A percentile compares a stretch with the other conserved stretches of the same genome.
These are phyloP conservation scores for Xylariaceae sp. DNA, from an alignment of 2,329 filamentous ascomycete genomes.

Conservation along the genomic window DNA sequence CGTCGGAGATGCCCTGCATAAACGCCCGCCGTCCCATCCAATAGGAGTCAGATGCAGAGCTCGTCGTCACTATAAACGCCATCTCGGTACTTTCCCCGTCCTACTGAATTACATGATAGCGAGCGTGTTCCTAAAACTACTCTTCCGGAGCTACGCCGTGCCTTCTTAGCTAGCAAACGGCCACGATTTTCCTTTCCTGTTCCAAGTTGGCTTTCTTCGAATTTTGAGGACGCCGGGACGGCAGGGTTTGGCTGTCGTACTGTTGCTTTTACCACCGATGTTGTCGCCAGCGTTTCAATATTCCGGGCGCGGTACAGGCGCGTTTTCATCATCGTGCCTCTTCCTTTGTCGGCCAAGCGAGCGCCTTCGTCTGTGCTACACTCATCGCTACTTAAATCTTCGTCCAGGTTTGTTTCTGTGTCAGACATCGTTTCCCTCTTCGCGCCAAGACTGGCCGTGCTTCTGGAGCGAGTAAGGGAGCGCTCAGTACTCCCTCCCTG, in stretches of 20 bases:
- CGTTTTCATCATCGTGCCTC: slow-evolving; percentile 19
- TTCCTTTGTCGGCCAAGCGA: background rate
- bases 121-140: slow-evolving; percentile 14
- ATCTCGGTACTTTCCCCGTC: background rate
- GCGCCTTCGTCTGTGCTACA: background rate
- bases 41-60: slow-evolving; percentile 17
- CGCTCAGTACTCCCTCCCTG: slow-evolving; percentile 1
- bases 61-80: slow-evolving; percentile 20
- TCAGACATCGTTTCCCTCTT: slow-evolving; percentile 18
- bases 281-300: slow-evolving; percentile 16
- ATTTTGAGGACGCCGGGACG: background rate
- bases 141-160: slow-evolving; percentile 20
- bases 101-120: slow-evolving; percentile 4
- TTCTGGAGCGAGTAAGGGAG: slow-evolving; percentile 6
- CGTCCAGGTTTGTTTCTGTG: slow-evolving; percentile 17
- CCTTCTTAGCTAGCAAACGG: slow-evolving; percentile 15
- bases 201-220: background rate
- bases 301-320: slow-evolving; percentile 17
- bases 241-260: background rate
- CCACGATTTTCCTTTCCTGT: slow-evolving; percentile 19
- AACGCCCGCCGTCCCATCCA: background rate
- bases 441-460: slow-evolving; percentile 15
- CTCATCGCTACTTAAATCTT: slow-evolving; percentile 12
- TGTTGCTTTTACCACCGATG: background rate
- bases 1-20: background rate